Conservation (phyloP, 495 filamentous ascomycete genomes). For the Aspergillus conjunctus region DNA sequence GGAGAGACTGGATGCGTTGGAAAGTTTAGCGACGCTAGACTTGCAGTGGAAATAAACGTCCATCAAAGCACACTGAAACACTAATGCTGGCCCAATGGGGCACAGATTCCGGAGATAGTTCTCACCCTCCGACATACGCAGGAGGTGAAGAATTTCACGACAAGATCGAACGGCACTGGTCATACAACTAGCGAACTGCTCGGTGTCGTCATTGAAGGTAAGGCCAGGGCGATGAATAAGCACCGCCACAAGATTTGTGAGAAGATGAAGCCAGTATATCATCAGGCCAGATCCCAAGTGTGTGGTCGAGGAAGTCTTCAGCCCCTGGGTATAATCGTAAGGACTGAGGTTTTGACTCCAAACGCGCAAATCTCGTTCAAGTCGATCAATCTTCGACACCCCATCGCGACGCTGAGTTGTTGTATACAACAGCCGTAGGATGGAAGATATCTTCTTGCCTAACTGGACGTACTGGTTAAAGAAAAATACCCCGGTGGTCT, state of each 20-base stretch:
- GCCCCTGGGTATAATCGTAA: not conserved
- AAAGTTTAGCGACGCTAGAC: not conserved
- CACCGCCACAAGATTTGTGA: not conserved
- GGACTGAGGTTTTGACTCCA: slow-evolving; percentile 7
- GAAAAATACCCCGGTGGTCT: slow-evolving; percentile 2
- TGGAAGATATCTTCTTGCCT: not conserved
- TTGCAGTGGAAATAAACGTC: not conserved
- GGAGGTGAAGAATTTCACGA: not conserved
- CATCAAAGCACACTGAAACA: slow-evolving; percentile 5
- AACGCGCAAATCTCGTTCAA: not conserved
- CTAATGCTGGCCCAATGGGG: slow-evolving; percentile 1
- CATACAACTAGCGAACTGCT: not conserved
- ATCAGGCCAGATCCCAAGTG: not conserved
- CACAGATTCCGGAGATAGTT: not conserved
- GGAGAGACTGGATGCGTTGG: not conserved
- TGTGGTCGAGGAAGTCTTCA: not conserved
- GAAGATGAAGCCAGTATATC: not conserved
- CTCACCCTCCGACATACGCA: not conserved
- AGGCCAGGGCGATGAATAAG: slow-evolving; percentile 7
- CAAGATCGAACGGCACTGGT: not conserved
- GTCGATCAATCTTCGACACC: slow-evolving; percentile 3
- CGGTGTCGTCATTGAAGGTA: slow-evolving; percentile 1
- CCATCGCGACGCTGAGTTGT: slow-evolving; percentile 8
- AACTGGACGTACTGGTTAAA: not conserved
- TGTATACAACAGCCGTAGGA: not conserved